Evolutionary conservation across 75 land plant species (phyloP).

Genomic region (Picea glauca): DNA sequence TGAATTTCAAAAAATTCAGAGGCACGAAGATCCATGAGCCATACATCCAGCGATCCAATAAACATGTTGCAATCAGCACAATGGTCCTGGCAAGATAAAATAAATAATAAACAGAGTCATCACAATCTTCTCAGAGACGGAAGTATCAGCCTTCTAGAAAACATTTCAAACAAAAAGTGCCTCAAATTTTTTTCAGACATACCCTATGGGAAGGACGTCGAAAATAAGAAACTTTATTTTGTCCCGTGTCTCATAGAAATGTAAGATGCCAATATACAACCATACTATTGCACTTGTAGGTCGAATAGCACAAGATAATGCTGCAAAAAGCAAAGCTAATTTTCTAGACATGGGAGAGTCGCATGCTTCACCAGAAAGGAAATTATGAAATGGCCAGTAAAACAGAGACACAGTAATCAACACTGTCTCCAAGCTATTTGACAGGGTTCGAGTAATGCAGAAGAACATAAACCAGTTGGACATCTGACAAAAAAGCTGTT

Average conservation of each 20-base stretch:
- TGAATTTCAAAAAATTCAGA: constrained; percentile 86
- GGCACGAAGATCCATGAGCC: constrained; percentile 85
- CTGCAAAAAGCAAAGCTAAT: constrained; percentile 65
- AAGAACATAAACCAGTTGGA: constrained; percentile 93
- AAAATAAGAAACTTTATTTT: constrained; percentile 47
- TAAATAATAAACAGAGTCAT: neutral
- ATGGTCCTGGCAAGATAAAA: constrained; percentile 33
- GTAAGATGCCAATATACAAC: constrained; percentile 80
- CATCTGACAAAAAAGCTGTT: constrained; percentile 82
- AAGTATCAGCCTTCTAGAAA: neutral
- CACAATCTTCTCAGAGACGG: neutral
- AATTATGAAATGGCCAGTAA: constrained; percentile 60
- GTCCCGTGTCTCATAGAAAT: constrained; percentile 35
- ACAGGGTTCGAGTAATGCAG: constrained; percentile 82
- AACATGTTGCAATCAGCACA: constrained; percentile 39
- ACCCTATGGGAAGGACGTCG: constrained; percentile 87
- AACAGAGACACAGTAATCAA: constrained; percentile 65
- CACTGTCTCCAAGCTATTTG: constrained; percentile 90
- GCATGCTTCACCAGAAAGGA: constrained; percentile 11
- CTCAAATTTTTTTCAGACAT: neutral
- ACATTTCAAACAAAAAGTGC: neutral
- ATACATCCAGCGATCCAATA: constrained; percentile 82
- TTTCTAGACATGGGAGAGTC: constrained; percentile 50
- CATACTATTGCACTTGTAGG: constrained; percentile 96
- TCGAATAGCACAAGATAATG: constrained; percentile 84